Evolutionary conservation across 2,329 filamentous ascomycete species (phyloP), one percentile per base, ranked within the genome.

Genomic region (Ciborinia camelliae): DNA sequence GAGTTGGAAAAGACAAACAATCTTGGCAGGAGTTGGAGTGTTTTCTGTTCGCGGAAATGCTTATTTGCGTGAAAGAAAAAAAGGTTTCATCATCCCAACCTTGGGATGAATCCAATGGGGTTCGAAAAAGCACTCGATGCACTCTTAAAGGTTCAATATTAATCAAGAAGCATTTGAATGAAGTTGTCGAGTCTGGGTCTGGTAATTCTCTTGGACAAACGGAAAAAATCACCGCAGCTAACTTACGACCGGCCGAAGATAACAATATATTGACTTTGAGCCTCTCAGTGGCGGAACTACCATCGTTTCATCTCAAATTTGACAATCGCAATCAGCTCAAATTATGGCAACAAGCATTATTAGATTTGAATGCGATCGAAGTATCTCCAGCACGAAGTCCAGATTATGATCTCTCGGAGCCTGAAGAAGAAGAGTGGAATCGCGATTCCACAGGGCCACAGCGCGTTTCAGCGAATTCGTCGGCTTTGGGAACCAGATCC

Each of bases 21-120:
- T 93, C 93, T 8, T 99, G 95, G 95, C 95, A 99, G 80, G 95
- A 98, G 76, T 80, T 99, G 63, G 93, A 99, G 76, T 99, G 95
- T 77, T 99, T 92, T 76, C 84, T 99, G 37, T 99, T 99, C 75
- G 91, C 90, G 5, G 95, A 99, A 79, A 99, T 99, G 95, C 89
- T 99, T 72, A 99, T 99, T 69, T 99, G 95, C 75, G 92, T 99
- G 67, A 99, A 98, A 78, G 95, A 98, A 79, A 98, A 97, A 84
- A 97, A 93, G 79, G 70, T 81, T 47, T 72, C 76, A 54, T 75
- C 72, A 67, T 81, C 83, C 47, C 83, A 86, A 60, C 86, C 90
- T 69, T 93, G 90, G 84, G 89, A 87, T 59, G 86, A 86, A 62
- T 79, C 79, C 23, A 80, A 81, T 5, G 75, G 81, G 0, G 83